Evolutionary conservation across 2,329 filamentous ascomycete species (phyloP), one percentile per base, ranked within the genome.

Genomic region (Pseudonectria buxi): DNA sequence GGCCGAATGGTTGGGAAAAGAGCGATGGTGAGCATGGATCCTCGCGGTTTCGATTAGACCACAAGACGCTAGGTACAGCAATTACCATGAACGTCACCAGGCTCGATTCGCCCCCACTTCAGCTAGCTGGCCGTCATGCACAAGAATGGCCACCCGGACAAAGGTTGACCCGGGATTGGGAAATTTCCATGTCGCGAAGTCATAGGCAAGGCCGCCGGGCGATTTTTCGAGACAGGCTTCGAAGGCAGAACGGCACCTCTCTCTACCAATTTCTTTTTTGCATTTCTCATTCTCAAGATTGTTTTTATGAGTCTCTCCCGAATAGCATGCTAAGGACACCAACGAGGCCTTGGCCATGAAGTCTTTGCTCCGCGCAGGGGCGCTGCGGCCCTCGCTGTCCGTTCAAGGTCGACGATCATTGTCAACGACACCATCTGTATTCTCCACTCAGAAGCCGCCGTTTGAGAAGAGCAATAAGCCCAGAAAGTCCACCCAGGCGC

Each of bases 301-400:
- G 14, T 30, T 11, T 16, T 30, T 37, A 32, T 32, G 28, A 7
- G 24, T 22, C 34, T 22, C 15, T 28, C 25, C 3, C 3, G 14
- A 24, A 28, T 40, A 51, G 40, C 39, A 53, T 53, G 50, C 32
- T 40, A 26, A 24, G 16, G 16, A 32, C 14, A 34, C 24, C 18
- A 3, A n/a, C 10, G 15, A 31, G 26, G 18, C 45, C 16, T 32
- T 42, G 34, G 51, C 43, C 41, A 61, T 61, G 58, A 59, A 48
- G 41, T 40, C 49, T 37, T 30, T 53, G 43, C 44, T 51, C 41
- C 54, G 48, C 37, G 36, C 45, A 26, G 47, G 46, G 45, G 49
- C 43, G 40, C 42, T 44, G 33, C 40, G 54, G 44, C 41, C 47
- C 43, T 26, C 36, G 36, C 37, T 50, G 18, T 31, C 40, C 34